These are phyloP conservation scores for Boletus sp. DNA, from an alignment of 768 basidiomycete genomes.

Conservation along the genomic window DNA sequence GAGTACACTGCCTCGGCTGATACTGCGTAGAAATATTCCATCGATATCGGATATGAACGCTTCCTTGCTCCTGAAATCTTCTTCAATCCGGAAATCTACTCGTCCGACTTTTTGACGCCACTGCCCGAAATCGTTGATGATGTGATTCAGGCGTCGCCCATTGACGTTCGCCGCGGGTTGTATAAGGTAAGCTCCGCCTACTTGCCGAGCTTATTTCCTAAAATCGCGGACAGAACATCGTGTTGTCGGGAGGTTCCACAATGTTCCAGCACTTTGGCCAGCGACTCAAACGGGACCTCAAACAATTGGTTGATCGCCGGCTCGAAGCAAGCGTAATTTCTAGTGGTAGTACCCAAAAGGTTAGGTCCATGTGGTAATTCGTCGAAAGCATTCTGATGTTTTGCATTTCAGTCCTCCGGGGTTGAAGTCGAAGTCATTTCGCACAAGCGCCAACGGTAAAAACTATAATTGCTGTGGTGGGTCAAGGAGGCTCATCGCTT, in stretches of 20 bases:
- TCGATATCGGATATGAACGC: slow-evolving; percentile 97
- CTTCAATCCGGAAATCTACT: slow-evolving; percentile 99
- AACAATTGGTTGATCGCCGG: slow-evolving; percentile 88
- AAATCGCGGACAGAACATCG: slow-evolving; percentile 74
- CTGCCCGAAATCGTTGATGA: slow-evolving; percentile 94
- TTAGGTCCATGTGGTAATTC: slow-evolving; percentile 33
- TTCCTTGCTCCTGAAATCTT: slow-evolving; percentile 99
- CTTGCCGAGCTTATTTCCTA: background rate
- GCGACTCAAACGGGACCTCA: slow-evolving; percentile 92
- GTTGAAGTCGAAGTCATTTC: slow-evolving; percentile 98
- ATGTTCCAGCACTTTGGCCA: slow-evolving; percentile 99
- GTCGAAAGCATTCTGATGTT: background rate
- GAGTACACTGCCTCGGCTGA: background rate
- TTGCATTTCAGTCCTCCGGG: slow-evolving; percentile 72
- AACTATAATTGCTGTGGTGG: background rate
- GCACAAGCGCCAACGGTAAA: slow-evolving; percentile 92
- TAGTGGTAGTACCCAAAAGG: slow-evolving; percentile 76
- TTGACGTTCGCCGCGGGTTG: slow-evolving; percentile 93
- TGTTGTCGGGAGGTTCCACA: slow-evolving; percentile 94
- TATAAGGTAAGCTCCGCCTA: slow-evolving; percentile 68
- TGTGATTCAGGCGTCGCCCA: slow-evolving; percentile 94
- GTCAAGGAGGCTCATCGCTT: slow-evolving; percentile 6
- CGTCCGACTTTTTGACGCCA: slow-evolving; percentile 95
- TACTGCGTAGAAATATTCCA: slow-evolving; percentile 72
- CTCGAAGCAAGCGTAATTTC: slow-evolving; percentile 73